Evolutionary conservation across 768 basidiomycete species (phyloP), one percentile per base, ranked within the genome.

Genomic region (Brasilioporus rufonigricans): DNA sequence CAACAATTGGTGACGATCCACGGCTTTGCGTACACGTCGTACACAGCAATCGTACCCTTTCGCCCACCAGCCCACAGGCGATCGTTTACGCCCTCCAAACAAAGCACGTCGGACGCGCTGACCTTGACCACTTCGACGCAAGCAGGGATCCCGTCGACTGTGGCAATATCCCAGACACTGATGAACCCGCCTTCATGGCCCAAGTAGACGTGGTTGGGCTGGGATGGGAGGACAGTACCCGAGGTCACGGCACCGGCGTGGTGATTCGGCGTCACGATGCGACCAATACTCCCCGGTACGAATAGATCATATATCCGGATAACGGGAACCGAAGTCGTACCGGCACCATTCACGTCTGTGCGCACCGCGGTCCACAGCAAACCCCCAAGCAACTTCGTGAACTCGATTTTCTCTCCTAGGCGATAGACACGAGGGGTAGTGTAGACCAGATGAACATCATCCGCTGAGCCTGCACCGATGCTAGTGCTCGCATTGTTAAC

Each of bases 141-240:
- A 9, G 66, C 67, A 1, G 89, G 87, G 41, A 77, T 74, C 38
- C 81, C 83, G 55, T 83, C 85, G 2, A 71, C 73, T 0, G 78
- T 77, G 2, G 76, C 74, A 11, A 82, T 57, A 23, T 72, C 62
- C 94, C 97, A 99, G n/a, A 95, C 75, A 2, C 86, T 87, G 58
- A 98, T 77, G 64, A 80, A 86, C 0, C 96, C 96, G 39, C 89
- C 93, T 69, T 98, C 95, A 62, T 99, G 96, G 0, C 90, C 93
- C 32, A 99, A 75, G 62, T 87, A 97, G 36, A 91, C 87, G 27
- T 76, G 70, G 2, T 80, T 76, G 0, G 86, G 85, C 19, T 82
- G 76, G 1, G 84, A 80, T 0, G 90, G 86, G 8, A 98, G 68
- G 31, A 91, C 74, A 0, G 93, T 84, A 1, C 87, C 92, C 32